Base-by-base conservation (phyloP, 495 filamentous ascomycete genomes). In the Glarea lozoyensis region DNA sequence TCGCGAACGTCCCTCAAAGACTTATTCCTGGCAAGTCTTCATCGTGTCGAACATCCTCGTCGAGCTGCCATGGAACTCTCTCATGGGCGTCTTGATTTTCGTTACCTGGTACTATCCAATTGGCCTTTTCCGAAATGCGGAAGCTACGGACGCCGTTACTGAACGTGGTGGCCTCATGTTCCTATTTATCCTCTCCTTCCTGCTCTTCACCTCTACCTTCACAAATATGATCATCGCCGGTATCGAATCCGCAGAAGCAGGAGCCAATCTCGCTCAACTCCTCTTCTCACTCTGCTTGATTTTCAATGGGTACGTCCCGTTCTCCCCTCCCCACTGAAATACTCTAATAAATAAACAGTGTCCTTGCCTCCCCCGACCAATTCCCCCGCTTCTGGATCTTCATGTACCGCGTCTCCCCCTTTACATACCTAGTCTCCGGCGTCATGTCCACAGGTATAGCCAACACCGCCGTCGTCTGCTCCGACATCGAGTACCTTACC, bases 81-180 rank as follows among this genome's bases (percentile, higher is more conserved):
- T 88, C 16, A 77, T 83, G 69, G 71, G 79, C 2, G 69, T 75
- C 0, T 60, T 88, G 16, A 75, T 84, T 57, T 88, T 69, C 63
- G 66, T 87, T 54, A 75, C 65, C 46, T 89, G 81, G 81, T 89
- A 89, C 55, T 90, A 88, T 57, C 85, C 86, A 6, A 72, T 88
- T 34, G 87, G 86, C 0, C 69, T 92, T 0, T 81, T 83, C 53
- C 60, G 60, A 22, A 89, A 94, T 55, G 77, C 84, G 3, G 60
- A 65, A 15, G 68, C 72, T 0, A 75, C 77, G 2, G 67, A 70
- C 40, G 19, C 22, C 3, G 43, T 51, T 4, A 43, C 44, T 3
- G 48, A 55, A 33, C 42, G 52, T n/a, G 37, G 35, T 2, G 45
- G 85, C 35, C 89, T 52, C 9, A 47, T 52, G 46, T 58, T 55